Evolutionary conservation across 352 stramenopile genomes (phyloP).

Genomic region (Elongisporangium anandrum): DNA sequence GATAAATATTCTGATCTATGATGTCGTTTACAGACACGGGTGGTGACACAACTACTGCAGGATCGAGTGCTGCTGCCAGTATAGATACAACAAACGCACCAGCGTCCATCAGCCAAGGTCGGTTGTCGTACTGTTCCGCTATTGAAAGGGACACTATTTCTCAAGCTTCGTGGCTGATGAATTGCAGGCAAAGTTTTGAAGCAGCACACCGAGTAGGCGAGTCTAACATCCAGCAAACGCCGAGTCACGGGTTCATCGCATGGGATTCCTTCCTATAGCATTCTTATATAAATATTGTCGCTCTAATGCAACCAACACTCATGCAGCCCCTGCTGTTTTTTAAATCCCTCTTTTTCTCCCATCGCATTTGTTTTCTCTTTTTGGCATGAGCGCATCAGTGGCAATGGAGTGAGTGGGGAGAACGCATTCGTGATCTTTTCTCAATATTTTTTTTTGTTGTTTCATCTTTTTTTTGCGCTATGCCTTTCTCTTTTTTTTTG

Average conservation of each 20-base stretch:
- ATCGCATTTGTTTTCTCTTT: conserved; percentile 1
- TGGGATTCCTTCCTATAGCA: conserved; percentile 21
- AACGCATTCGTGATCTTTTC: conserved; percentile 21
- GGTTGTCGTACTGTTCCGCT: conserved; percentile 1
- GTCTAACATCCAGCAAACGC: conserved; percentile 36
- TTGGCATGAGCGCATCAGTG: conserved; percentile 2
- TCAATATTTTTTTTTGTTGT: conserved; percentile 20
- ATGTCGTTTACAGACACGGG: conserved; percentile 21
- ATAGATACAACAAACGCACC: conserved; percentile 15
- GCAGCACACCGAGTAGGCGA: conserved; percentile 45
- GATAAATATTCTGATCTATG: conserved; percentile 5
- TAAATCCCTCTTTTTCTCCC: too few relatives aligned
- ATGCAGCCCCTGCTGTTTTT: neutral
- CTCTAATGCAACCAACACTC: neutral
- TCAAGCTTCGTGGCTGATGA: neutral
- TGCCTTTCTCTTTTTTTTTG: conserved; percentile 19
- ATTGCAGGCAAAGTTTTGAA: conserved; percentile 39
- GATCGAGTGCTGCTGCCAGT: conserved; percentile 3
- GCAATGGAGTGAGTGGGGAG: conserved; percentile 10
- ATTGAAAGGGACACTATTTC: conserved; percentile 1
- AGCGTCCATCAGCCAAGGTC: conserved; percentile 32
- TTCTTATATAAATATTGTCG: conserved; percentile 8
- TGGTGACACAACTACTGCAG: conserved; percentile 16
- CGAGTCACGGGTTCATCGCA: conserved; percentile 19
- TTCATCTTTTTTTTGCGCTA: conserved; percentile 13